These are phyloP conservation scores for Cucurbita ficifolia DNA, from an alignment of 306 rosid genomes.

Conservation along the genomic window DNA sequence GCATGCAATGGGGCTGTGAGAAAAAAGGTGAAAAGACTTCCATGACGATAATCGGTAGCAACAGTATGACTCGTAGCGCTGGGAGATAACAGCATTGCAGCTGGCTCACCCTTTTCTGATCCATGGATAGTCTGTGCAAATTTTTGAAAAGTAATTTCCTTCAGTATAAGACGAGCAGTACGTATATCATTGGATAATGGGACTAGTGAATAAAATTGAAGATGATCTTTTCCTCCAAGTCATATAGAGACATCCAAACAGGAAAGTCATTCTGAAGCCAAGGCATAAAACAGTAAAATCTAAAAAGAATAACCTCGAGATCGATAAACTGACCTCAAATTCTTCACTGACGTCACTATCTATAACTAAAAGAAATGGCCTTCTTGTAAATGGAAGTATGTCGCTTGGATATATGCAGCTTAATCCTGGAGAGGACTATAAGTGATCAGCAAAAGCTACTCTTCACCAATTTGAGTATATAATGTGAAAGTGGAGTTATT, in stretches of 20 bases:
- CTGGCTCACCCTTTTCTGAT: conserved; percentile 68
- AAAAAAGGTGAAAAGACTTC: conserved; percentile 83
- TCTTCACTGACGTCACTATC: conserved; percentile 70
- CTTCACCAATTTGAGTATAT: not conserved
- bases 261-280: not conserved
- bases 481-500: not conserved
- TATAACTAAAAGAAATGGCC: conserved; percentile 72
- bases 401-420: conserved; percentile 75
- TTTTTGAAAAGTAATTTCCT: conserved; percentile 1
- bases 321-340: conserved; percentile 56
- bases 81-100: conserved; percentile 88
- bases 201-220: not conserved
- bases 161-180: not conserved
- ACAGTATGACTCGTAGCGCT: conserved; percentile 28
- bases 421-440: conserved; percentile 42
- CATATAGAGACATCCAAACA: not conserved
- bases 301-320: not conserved
- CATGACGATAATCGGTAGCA: conserved; percentile 34
- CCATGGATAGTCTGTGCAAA: conserved; percentile 45
- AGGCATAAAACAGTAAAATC: not conserved
- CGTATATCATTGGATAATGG: not conserved
- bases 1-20: conserved; percentile 90
- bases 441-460: not conserved
- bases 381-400: conserved; percentile 81
- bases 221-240: not conserved